Percentiles rank a stretch among this genome's conserved stretches.
These are phyloP conservation scores for Millerozyma miso DNA, from an alignment of 805 yeast species.

Conservation along the genomic window DNA sequence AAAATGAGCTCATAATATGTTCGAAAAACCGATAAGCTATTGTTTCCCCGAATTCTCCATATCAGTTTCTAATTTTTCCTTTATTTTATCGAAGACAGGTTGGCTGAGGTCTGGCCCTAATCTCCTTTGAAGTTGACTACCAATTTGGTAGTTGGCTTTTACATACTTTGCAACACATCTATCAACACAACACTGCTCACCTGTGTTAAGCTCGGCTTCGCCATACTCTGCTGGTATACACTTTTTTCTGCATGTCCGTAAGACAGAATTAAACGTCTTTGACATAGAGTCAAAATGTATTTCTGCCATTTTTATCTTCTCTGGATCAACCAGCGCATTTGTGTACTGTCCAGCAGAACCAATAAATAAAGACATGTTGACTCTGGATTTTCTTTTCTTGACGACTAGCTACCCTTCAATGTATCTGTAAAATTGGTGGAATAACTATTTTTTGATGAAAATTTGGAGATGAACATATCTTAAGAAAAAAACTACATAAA, in stretches of 20 bases:
- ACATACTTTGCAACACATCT: conserved; percentile 84
- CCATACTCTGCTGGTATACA: conserved; percentile 86
- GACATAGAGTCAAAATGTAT: conserved; percentile 66
- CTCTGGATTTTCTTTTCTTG: no score
- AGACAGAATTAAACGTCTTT: conserved; percentile 51
- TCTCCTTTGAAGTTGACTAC: conserved; percentile 25
- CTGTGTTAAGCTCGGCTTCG: conserved; percentile 80
- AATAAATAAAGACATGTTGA: conserved; percentile 60
- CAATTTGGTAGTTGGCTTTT: conserved; percentile 62
- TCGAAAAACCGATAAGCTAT: no score
- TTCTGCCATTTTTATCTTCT: conserved; percentile 58
- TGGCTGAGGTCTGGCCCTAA: conserved; percentile 42
- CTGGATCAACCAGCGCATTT: conserved; percentile 50
- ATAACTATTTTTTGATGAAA: no score
- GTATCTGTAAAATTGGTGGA: no score
- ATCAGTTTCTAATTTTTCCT: background rate
- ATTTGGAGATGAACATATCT: no score
- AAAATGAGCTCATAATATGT: no score
- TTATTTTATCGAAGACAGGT: conserved; percentile 37
- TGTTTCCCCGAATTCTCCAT: no score
- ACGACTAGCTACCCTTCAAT: no score
- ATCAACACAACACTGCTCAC: conserved; percentile 78
- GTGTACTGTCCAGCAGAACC: conserved; percentile 41
- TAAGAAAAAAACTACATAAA: no score
- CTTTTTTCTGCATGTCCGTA: conserved; percentile 62